Evolutionary conservation across 1,284 basidiomycete genomes (phyloP), one percentile per base, ranked within the genome.

Genomic region (Mycena sp.): DNA sequence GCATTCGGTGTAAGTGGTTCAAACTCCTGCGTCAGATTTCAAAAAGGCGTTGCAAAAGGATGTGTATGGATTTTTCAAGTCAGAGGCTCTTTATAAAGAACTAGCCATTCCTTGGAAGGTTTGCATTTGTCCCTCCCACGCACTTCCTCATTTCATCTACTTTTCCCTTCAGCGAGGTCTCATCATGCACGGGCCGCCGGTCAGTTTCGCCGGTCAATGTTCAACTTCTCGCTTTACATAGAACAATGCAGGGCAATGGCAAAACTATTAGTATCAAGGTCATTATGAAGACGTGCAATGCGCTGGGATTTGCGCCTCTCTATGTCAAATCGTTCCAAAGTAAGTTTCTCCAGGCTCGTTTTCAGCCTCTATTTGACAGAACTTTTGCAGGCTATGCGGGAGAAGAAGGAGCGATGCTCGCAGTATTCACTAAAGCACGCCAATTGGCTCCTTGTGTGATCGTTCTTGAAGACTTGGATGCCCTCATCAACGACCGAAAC

Each of bases 81-180:
- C 89, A 0, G 87, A 92, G 69, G 72, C 81, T 38, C 77, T 89
- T 1, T 94, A 94, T 78, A 88, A 88, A 73, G 83, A 86, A 16
- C 80, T 94, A 2, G 82, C 83, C 1, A 90, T 94, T 51, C 89
- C 93, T 0, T 95, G 93, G 93, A 95, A 95, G 85, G 89, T 89
- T 58, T 54, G 40, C 12, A 26, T 17, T 10, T 40, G 26, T 54
- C 41, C 10, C 52, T 35, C 26, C 21, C 58, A 1, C 50, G 57
- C 12, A 54, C 30, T 25, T 45, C 44, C 25, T 45, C 25, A 41
- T 45, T 11, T 49, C 17, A 58, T 26, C 9, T 29, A 16, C 32
- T 23, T 25, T 23, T 21, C n/a, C n/a, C n/a, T 64, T 6, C 65
- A 91, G 90, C 88, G 89, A 64, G 90, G 90, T 29, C 71, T 92